Evolutionary conservation across 2,329 filamentous ascomycete genomes (phyloP), one percentile per base, ranked within the genome.

Genomic region (Rutstroemia sp.): DNA sequence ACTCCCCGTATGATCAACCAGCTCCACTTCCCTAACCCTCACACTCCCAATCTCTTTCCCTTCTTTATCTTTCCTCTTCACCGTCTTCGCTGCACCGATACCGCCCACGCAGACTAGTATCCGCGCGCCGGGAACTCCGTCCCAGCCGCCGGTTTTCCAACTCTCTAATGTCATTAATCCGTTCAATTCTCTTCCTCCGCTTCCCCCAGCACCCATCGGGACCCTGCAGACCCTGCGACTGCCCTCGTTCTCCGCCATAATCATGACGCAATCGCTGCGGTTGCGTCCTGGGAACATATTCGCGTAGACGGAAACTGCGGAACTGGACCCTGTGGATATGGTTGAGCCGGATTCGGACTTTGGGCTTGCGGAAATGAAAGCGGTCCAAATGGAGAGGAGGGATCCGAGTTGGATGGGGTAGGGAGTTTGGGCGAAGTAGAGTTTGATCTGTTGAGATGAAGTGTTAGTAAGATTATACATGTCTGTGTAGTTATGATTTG

Each of bases 261-360:
- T 67, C 67, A 77, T 76, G 50, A 84, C 70, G 58, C 81, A 76
- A 45, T 77, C 81, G 44, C 74, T 73, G 6, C 74, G 74, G 54
- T 81, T 75, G 7, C 79, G 74, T 42, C 81, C 79, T 0, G 81
- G 81, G 53, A 82, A 83, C 30, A 86, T 74, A n/a, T 76, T 79
- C 0, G 78, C 77, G 52, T 77, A 77, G 19, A 79, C 68, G 68
- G 23, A 66, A 52, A 16, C 52, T 50, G 12, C 37, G 4, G 34
- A 39, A 71, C 0, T 72, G 70, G 14, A 72, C 30, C 30, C 30
- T 34, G 30, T 3, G 30, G 30, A 34, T 34, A 34, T 68, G 4
- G 62, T 62, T 0, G 42, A 44, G 49, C 77, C 75, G 9, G 77
- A 12, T 1, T 49, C 69, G 1, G 75, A 73, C 52, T 79, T 79